Evolutionary conservation across 495 filamentous ascomycete genomes (phyloP).

Genomic region (Astrocystis sublimbata): DNA sequence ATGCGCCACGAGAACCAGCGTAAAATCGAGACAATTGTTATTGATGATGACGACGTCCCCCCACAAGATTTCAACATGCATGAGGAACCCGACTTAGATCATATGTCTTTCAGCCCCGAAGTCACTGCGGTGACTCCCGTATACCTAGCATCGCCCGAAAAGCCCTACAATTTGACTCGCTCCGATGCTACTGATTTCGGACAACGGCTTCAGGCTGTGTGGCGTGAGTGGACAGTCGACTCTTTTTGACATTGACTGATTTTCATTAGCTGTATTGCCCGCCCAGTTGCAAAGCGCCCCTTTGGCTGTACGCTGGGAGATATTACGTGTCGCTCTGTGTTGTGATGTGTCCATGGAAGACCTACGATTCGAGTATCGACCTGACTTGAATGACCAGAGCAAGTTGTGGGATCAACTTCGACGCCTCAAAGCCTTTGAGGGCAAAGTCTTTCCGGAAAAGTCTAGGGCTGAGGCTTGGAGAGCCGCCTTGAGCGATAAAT

Average conservation of each 20-base stretch:
- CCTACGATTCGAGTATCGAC: conserved; percentile 35
- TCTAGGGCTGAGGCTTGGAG: conserved; percentile 39
- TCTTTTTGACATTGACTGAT: conserved; percentile 14
- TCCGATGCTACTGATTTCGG: conserved; percentile 10
- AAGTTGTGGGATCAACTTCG: conserved; percentile 39
- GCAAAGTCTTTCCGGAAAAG: conserved; percentile 44
- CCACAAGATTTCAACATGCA: conserved; percentile 7
- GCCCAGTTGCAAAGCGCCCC: conserved; percentile 39
- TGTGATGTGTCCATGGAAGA: conserved; percentile 40
- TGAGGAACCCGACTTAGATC: no score
- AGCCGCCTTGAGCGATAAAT: conserved; percentile 34
- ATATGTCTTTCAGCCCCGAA: neutral
- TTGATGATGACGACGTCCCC: neutral
- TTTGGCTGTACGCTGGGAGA: conserved; percentile 48
- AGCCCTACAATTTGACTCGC: neutral
- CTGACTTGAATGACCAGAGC: conserved; percentile 34
- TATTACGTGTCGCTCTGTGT: conserved; percentile 45
- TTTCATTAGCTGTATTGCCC: conserved; percentile 38
- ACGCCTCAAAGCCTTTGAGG: conserved; percentile 32
- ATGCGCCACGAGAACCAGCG: conserved; percentile 10
- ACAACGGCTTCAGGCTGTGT: conserved; percentile 27
- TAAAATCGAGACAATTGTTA: neutral
- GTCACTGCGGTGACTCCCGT: neutral
- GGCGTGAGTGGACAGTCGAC: conserved; percentile 26
- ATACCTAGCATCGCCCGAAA: neutral